Evolutionary conservation across 306 rosid species (phyloP).

Genomic region (Alnus glutinosa): DNA sequence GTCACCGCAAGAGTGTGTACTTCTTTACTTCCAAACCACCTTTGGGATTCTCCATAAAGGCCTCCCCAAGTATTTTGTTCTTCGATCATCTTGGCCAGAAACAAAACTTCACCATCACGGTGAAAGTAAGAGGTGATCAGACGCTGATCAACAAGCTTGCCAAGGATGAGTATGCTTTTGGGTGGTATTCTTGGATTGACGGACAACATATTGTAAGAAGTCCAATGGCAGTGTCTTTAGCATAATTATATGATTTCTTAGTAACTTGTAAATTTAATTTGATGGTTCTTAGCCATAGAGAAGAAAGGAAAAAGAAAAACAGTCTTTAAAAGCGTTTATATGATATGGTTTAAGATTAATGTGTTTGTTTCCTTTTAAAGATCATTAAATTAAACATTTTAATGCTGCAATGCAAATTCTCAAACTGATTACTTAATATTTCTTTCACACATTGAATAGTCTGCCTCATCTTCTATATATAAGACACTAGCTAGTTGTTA

Average conservation of each 20-base stretch:
- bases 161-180: conserved; percentile 52
- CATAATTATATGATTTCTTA: not conserved
- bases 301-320: too few species aligned
- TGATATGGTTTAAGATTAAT: too few species aligned
- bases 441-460: too few species aligned
- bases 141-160: conserved; percentile 2
- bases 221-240: conserved; percentile 71
- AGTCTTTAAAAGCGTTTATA: too few species aligned
- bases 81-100: conserved; percentile 62
- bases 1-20: conserved; percentile 51
- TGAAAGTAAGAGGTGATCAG: conserved; percentile 35
- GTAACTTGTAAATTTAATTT: too few species aligned
- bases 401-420: too few species aligned
- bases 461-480: too few species aligned
- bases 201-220: conserved; percentile 52
- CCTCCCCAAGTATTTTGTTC: conserved; percentile 54
- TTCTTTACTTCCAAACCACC: conserved; percentile 56
- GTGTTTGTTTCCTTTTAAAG: too few species aligned
- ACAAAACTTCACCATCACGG: conserved; percentile 57
- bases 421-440: too few species aligned
- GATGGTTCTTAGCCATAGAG: too few species aligned
- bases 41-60: conserved; percentile 47
- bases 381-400: too few species aligned
- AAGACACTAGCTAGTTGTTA: too few species aligned
- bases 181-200: conserved; percentile 74